Percentiles rank a stretch among this genome's conserved stretches.
Evolutionary conservation across 2,329 filamentous ascomycete genomes (phyloP).

Genomic region (Decorospora gaudefroyi): DNA sequence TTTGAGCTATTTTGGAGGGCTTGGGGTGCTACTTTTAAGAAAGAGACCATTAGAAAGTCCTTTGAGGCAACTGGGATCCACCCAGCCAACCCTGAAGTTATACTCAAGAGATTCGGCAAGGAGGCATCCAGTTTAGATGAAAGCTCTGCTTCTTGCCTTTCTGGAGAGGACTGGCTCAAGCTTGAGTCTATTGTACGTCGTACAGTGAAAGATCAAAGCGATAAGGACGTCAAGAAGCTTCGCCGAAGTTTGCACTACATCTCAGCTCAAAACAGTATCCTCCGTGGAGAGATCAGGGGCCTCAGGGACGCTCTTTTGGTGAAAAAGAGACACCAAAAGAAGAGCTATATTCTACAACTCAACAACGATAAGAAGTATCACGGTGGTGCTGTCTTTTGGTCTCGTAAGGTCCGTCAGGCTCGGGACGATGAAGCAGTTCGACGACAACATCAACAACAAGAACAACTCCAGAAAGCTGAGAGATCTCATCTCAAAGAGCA

Average conservation of each 20-base stretch:
- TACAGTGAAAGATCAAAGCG: not conserved
- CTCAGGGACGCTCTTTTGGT: not conserved
- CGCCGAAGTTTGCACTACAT: not conserved
- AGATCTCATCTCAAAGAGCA: not conserved
- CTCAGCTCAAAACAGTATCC: not conserved
- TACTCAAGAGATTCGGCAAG: not conserved
- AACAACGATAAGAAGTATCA: not conserved
- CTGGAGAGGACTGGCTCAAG: conserved; percentile 1
- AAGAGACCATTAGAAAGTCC: not conserved
- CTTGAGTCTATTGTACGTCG: not conserved
- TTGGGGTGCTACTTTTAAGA: not conserved
- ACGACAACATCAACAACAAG: not conserved
- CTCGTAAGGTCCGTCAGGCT: not conserved
- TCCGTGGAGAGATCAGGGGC: not conserved
- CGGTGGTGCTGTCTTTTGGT: conserved; percentile 1
- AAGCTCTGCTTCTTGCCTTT: not conserved
- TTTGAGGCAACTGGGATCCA: not conserved
- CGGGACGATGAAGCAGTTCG: not conserved
- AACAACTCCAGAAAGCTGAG: conserved; percentile 1
- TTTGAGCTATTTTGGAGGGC: not conserved
- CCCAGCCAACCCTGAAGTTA: conserved; percentile 1
- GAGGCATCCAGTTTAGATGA: not conserved
- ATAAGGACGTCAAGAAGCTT: not conserved
- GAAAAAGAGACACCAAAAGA: conserved; percentile 1
- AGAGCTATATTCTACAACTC: not conserved